These are phyloP conservation scores for Sporothrix pseudoabietina DNA, from an alignment of 2,329 filamentous ascomycete species.

Conservation along the genomic window DNA sequence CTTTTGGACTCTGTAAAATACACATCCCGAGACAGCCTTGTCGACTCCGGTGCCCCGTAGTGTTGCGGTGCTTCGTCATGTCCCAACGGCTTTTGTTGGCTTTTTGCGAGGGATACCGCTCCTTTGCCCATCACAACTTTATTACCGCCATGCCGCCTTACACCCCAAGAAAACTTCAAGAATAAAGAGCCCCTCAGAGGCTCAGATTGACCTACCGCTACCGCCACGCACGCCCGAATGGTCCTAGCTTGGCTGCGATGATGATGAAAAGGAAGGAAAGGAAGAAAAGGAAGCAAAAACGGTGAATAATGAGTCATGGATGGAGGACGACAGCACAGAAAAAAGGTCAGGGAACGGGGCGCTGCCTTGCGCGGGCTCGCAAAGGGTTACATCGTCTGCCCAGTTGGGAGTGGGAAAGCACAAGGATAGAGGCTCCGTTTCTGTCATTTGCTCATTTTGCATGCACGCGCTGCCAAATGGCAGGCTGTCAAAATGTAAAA, in stretches of 20 bases:
- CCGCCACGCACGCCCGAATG: neutral
- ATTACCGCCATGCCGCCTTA: neutral
- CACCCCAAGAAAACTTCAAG: neutral
- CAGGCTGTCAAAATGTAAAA: slow-evolving; percentile 13
- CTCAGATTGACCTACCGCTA: neutral
- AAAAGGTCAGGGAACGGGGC: neutral
- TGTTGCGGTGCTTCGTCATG: neutral
- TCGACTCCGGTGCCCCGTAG: neutral
- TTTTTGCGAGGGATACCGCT: neutral
- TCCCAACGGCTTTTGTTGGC: neutral
- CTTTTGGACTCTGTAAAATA: neutral
- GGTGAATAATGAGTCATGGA: slow-evolving; percentile 16
- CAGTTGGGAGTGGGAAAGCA: neutral
- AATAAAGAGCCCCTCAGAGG: neutral
- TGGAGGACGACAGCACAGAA: neutral
- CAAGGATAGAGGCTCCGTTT: neutral
- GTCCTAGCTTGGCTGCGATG: neutral
- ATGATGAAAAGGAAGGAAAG: neutral
- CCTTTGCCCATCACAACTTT: neutral
- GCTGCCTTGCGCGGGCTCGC: neutral
- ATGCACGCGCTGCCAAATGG: neutral
- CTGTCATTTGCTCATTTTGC: neutral
- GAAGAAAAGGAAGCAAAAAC: neutral
- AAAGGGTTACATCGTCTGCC: slow-evolving; percentile 17
- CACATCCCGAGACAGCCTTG: slow-evolving; percentile 12